phyloP scores from a whole-genome alignment of 805 yeast genomes.

The Suhomyces prunicola region DNA sequence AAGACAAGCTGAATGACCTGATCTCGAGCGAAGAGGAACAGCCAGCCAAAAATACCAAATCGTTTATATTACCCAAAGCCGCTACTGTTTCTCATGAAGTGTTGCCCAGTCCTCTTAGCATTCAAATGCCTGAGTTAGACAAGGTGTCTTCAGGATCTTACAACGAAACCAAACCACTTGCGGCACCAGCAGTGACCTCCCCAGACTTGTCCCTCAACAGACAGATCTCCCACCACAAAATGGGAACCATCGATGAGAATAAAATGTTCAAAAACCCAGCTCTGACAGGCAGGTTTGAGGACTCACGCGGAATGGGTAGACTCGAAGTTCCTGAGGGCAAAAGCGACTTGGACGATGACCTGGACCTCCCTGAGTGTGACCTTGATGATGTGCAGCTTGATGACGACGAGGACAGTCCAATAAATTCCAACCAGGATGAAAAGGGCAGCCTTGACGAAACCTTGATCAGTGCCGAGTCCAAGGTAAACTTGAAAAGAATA shows the following conservation, averaged over 20 bases:
- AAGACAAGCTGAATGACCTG: neutral
- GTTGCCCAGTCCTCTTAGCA: neutral
- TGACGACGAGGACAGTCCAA: constrained; percentile 2
- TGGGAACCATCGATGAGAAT: neutral
- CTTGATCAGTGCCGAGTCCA: constrained; percentile 1
- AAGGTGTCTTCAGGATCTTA: neutral
- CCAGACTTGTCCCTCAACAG: neutral
- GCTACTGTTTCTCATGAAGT: neutral
- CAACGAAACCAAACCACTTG: neutral
- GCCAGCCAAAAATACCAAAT: neutral
- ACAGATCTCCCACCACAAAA: neutral
- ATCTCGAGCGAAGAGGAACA: neutral
- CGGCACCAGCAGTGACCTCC: neutral
- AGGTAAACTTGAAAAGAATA: constrained; percentile 5
- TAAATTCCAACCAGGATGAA: constrained; percentile 2
- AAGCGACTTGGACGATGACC: neutral
- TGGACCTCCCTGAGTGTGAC: constrained; percentile 8
- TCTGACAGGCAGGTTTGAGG: neutral
- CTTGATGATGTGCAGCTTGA: constrained; percentile 10
- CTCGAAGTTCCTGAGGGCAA: neutral
- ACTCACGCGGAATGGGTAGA: neutral
- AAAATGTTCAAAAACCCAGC: constrained; percentile 2
- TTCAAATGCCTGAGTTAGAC: neutral
- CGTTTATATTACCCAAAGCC: neutral
- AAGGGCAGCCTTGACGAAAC: constrained; percentile 7